Conservation (phyloP, 345 rosid species). For the Sonneratia alba region DNA sequence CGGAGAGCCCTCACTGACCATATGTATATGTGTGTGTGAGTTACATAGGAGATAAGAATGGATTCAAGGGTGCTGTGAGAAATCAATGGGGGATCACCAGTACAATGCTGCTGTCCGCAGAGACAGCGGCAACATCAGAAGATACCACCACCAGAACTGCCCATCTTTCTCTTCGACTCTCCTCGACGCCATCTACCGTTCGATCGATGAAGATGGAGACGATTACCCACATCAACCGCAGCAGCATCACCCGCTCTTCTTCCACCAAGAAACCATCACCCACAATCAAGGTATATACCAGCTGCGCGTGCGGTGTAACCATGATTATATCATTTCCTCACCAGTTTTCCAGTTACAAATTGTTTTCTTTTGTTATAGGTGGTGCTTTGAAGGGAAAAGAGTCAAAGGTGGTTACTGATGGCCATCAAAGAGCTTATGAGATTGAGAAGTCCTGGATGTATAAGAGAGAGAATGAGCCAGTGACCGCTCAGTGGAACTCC, state of each 20-base stretch:
- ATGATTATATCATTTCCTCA: background rate
- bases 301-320: background rate
- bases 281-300: constrained; percentile 3
- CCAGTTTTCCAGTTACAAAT: background rate
- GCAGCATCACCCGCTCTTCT: background rate
- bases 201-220: constrained; percentile 50
- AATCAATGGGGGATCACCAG: background rate
- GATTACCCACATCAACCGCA: constrained; percentile 11
- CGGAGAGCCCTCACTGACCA: too few relatives aligned
- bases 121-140: background rate
- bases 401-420: background rate
- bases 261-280: background rate
- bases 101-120: background rate
- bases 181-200: constrained; percentile 70
- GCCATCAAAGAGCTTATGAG: constrained; percentile 21
- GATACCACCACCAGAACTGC: background rate
- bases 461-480: constrained; percentile 25
- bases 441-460: constrained; percentile 39
- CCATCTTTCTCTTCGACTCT: constrained; percentile 88
- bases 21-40: too few relatives aligned
- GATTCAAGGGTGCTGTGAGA: background rate
- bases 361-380: background rate
- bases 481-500: constrained; percentile 3
- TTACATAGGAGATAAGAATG: background rate
- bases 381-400: constrained; percentile 5